phyloP scores from a whole-genome alignment of 78 protist species.

The Dictyostelium firmibasis region DNA sequence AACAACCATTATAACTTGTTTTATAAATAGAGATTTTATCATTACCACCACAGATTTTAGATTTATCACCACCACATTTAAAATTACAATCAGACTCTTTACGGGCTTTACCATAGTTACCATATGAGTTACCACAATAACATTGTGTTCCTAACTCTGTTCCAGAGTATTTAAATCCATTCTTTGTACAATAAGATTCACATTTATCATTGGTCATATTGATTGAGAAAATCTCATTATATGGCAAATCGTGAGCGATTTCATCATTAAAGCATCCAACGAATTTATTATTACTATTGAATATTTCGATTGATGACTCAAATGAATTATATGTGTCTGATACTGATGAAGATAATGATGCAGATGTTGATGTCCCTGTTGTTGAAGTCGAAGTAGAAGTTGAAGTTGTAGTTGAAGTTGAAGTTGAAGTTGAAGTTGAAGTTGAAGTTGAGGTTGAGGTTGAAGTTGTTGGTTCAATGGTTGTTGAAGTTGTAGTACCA shows the following conservation, averaged over 20 bases:
- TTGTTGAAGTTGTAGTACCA: not conserved
- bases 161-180: constrained; percentile 20
- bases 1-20: constrained; percentile 35
- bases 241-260: constrained; percentile 43
- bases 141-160: constrained; percentile 30
- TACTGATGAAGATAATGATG: not conserved
- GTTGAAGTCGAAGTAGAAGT: not conserved
- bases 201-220: constrained; percentile 38
- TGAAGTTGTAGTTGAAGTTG: not conserved
- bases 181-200: constrained; percentile 2
- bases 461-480: not conserved
- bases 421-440: not conserved
- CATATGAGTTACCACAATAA: constrained; percentile 39
- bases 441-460: not conserved
- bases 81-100: constrained; percentile 12
- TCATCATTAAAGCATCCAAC: constrained; percentile 42
- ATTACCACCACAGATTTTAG: constrained; percentile 45
- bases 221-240: not conserved
- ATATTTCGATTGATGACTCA: not conserved
- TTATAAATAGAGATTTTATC: not conserved
- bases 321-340: not conserved
- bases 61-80: constrained; percentile 16
- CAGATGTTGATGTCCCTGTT: not conserved
- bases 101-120: constrained; percentile 12
- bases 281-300: not conserved